A percentile compares a stretch with the other conserved stretches of the same genome.
phyloP scores from a whole-genome alignment of 768 basidiomycete genomes.

The Trametes elegans region DNA sequence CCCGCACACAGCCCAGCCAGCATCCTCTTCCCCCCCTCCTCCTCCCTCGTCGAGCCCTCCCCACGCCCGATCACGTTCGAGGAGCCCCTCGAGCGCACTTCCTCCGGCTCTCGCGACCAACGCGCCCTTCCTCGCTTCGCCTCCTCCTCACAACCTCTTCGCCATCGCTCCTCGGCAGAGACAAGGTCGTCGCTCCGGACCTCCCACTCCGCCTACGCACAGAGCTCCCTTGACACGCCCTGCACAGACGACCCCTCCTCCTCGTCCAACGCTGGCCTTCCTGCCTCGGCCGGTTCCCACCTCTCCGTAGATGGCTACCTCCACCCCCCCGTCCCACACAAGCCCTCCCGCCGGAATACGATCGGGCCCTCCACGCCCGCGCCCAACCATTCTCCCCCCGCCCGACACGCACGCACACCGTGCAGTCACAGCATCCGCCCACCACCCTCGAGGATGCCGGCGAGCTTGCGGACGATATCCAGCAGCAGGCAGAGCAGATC shows the following conservation, averaged over 20 bases:
- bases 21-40: slow-evolving; percentile 13
- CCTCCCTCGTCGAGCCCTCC: slow-evolving; percentile 17
- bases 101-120: slow-evolving; percentile 31
- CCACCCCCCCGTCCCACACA: slow-evolving; percentile 44
- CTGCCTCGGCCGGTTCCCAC: slow-evolving; percentile 25
- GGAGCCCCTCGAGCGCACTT: slow-evolving; percentile 33
- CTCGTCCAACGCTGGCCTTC: slow-evolving; percentile 19
- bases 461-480: slow-evolving; percentile 77
- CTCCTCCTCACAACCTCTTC: slow-evolving; percentile 26
- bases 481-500: slow-evolving; percentile 87
- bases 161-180: slow-evolving; percentile 52
- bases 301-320: slow-evolving; percentile 46
- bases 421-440: slow-evolving; percentile 11
- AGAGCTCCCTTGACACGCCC: slow-evolving; percentile 23
- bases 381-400: slow-evolving; percentile 16
- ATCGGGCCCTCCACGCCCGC: slow-evolving; percentile 47
- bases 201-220: slow-evolving; percentile 19
- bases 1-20: neutral
- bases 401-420: slow-evolving; percentile 22
- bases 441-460: slow-evolving; percentile 36
- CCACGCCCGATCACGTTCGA: slow-evolving; percentile 34
- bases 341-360: slow-evolving; percentile 64
- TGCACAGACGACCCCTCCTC: slow-evolving; percentile 26
- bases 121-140: slow-evolving; percentile 25
- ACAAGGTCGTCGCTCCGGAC: slow-evolving; percentile 42